Evolutionary conservation across 2,329 filamentous ascomycete species (phyloP).

Genomic region (Acrocalymma vagum): DNA sequence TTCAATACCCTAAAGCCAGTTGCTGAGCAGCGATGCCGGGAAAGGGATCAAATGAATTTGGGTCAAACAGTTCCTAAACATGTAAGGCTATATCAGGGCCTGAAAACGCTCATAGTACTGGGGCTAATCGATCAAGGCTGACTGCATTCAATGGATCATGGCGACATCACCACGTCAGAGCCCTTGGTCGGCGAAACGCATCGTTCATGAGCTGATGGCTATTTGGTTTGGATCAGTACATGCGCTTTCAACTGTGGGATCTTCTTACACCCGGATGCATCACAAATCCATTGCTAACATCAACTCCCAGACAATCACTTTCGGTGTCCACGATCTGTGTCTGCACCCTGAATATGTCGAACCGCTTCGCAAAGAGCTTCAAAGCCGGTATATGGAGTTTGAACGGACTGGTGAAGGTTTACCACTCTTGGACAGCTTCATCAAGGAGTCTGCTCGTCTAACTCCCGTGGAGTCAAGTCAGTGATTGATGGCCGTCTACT

Average conservation of each 20-base stretch:
- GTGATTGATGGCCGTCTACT: not conserved
- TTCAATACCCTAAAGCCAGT: slow-evolving; percentile 9
- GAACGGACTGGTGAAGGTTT: slow-evolving; percentile 9
- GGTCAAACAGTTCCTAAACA: slow-evolving; percentile 10
- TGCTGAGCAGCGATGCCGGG: slow-evolving; percentile 7
- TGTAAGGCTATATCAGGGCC: slow-evolving; percentile 1
- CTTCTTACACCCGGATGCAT: not conserved
- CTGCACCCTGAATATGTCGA: slow-evolving; percentile 18
- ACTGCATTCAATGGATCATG: slow-evolving; percentile 43
- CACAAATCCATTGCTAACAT: not conserved
- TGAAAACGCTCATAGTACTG: not conserved
- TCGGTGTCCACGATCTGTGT: slow-evolving; percentile 11
- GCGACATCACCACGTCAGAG: slow-evolving; percentile 23
- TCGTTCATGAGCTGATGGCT: slow-evolving; percentile 38
- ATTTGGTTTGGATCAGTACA: slow-evolving; percentile 44
- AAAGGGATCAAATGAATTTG: not conserved
- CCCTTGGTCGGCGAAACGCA: slow-evolving; percentile 26
- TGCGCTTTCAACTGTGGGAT: slow-evolving; percentile 21
- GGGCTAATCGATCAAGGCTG: slow-evolving; percentile 6
- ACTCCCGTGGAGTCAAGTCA: slow-evolving; percentile 13
- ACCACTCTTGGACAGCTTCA: slow-evolving; percentile 20
- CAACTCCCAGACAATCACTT: slow-evolving; percentile 2
- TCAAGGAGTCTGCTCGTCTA: slow-evolving; percentile 17
- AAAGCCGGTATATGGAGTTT: slow-evolving; percentile 5
- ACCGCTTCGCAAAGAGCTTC: slow-evolving; percentile 13